Conservation (phyloP, 2,329 filamentous ascomycete genomes). For the Aspergillus sp. region DNA sequence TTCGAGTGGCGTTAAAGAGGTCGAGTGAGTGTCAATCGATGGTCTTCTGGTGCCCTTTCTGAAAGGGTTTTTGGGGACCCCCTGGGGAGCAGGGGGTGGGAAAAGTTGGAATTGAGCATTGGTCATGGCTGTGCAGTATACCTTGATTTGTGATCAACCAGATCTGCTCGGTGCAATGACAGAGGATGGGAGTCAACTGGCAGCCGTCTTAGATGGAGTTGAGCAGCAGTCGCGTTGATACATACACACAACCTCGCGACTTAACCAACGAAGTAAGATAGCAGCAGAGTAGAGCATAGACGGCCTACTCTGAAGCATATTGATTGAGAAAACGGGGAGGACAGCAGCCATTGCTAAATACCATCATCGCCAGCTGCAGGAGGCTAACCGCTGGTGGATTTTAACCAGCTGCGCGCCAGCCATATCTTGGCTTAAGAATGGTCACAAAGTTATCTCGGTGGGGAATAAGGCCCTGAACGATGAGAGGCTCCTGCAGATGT, state of each 20-base stretch:
- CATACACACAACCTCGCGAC: neutral
- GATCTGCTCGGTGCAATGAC: slow-evolving; percentile 1
- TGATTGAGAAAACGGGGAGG: neutral
- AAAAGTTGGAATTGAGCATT: slow-evolving; percentile 40
- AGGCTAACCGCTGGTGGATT: slow-evolving; percentile 2
- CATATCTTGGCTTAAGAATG: slow-evolving; percentile 10
- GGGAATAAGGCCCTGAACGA: slow-evolving; percentile 23
- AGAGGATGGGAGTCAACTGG: neutral
- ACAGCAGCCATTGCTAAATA: slow-evolving; percentile 3
- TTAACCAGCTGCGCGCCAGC: neutral
- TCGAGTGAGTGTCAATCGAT: slow-evolving; percentile 20
- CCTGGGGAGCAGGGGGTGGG: slow-evolving; percentile 33
- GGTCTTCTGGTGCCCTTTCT: slow-evolving; percentile 28
- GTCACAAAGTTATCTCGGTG: slow-evolving; percentile 11
- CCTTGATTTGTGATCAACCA: neutral
- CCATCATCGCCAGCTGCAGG: neutral
- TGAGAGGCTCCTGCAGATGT: slow-evolving; percentile 22
- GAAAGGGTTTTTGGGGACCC: slow-evolving; percentile 34
- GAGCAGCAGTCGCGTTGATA: neutral
- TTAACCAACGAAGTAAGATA: neutral
- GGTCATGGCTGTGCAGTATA: slow-evolving; percentile 22
- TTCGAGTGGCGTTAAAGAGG: slow-evolving; percentile 29
- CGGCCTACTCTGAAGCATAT: neutral
- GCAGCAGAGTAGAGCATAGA: neutral
- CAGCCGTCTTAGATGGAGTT: neutral